Conservation (phyloP, 441 rosid genomes). For the Isatis lusitanica region DNA sequence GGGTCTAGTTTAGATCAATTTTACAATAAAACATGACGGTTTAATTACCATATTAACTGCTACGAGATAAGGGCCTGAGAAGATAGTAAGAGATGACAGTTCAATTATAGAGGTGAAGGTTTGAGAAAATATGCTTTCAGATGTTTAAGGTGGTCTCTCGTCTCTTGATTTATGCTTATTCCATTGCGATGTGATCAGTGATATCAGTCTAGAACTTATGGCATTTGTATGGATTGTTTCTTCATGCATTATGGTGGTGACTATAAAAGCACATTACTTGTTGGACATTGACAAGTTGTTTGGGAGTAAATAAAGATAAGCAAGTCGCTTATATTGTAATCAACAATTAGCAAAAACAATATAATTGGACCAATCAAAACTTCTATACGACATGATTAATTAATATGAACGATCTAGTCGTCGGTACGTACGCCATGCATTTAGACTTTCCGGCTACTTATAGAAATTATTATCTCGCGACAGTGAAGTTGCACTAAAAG, state of each 20-base stretch:
- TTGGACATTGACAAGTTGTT: not conserved
- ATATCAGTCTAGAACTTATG: not conserved
- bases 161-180: not conserved
- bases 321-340: conserved; percentile 46
- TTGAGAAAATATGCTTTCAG: too few species aligned
- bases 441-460: not conserved
- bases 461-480: not conserved
- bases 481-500: conserved; percentile 4
- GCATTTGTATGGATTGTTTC: not conserved
- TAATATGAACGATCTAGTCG: not conserved
- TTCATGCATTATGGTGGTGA: not conserved
- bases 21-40: too few species aligned
- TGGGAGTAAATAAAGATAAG: conserved; percentile 18
- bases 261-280: not conserved
- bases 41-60: too few species aligned
- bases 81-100: too few species aligned
- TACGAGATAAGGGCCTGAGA: too few species aligned
- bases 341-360: not conserved
- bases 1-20: too few species aligned
- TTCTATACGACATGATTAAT: not conserved
- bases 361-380: not conserved
- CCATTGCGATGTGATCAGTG: not conserved
- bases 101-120: too few species aligned
- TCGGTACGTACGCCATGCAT: not conserved
- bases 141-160: too few species aligned